Percentiles rank a stretch among this genome's conserved stretches.
These are phyloP conservation scores for Penicillium tannophilum DNA, from an alignment of 495 filamentous ascomycete genomes.

Conservation along the genomic window DNA sequence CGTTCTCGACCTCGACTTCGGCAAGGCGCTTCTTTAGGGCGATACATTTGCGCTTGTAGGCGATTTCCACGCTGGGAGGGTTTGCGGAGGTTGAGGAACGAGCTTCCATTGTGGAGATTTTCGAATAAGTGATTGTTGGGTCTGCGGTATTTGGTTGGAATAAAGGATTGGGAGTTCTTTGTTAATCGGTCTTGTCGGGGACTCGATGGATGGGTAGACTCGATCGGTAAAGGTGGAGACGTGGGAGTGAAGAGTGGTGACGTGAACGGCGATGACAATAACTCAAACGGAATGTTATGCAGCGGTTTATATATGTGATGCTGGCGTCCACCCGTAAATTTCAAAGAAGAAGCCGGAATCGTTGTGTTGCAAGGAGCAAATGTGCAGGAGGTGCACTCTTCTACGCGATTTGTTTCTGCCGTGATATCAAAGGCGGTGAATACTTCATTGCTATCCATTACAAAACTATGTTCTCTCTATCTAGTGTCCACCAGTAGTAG, in stretches of 20 bases:
- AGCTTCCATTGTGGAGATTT: slow-evolving; percentile 33
- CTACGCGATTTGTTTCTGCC: slow-evolving; percentile 31
- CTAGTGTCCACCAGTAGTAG: slow-evolving; percentile 66
- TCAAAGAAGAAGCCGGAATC: neutral
- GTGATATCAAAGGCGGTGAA: slow-evolving; percentile 27
- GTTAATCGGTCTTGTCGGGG: neutral
- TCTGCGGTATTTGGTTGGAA: neutral
- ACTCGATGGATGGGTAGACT: neutral
- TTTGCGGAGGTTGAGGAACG: slow-evolving; percentile 32
- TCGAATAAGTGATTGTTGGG: neutral
- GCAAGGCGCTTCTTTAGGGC: slow-evolving; percentile 86
- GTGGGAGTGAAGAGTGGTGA: neutral
- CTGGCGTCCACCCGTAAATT: neutral
- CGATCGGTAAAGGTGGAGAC: neutral
- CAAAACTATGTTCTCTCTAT: slow-evolving; percentile 10
- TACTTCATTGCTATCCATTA: neutral
- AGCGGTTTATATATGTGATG: neutral
- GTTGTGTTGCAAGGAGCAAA: slow-evolving; percentile 7
- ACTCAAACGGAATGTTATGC: neutral
- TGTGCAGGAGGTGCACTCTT: slow-evolving; percentile 1
- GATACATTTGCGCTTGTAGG: slow-evolving; percentile 96
- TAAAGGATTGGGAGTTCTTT: slow-evolving; percentile 1
- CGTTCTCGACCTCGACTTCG: slow-evolving; percentile 89
- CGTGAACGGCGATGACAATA: neutral
- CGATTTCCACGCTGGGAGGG: slow-evolving; percentile 91